These are phyloP conservation scores for Capsicum rhomboideum DNA, from an alignment of 257 asterid genomes.

Conservation along the genomic window DNA sequence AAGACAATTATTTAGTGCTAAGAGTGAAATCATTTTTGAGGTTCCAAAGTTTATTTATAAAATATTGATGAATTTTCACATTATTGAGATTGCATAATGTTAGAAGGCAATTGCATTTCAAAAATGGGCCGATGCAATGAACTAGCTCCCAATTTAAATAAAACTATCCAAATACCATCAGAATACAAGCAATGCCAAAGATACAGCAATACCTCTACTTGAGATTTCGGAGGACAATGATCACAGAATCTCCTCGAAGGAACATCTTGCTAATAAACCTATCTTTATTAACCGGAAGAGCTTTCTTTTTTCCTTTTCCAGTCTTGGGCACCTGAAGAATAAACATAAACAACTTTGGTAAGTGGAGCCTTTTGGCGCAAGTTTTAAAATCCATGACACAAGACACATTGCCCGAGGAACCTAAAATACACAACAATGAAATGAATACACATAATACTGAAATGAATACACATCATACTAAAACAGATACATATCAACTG, in stretches of 20 bases:
- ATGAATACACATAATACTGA: too few relatives aligned
- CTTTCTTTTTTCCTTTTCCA: conserved; percentile 91
- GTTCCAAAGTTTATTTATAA: neutral
- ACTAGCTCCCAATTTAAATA: neutral
- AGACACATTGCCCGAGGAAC: too few relatives aligned
- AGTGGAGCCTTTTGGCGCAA: neutral
- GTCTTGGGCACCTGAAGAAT: conserved; percentile 55
- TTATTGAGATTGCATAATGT: neutral
- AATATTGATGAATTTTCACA: neutral
- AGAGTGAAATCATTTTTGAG: neutral
- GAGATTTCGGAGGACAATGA: conserved; percentile 79
- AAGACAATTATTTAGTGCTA: neutral
- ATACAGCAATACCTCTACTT: conserved; percentile 41
- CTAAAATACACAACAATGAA: too few relatives aligned
- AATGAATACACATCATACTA: too few relatives aligned
- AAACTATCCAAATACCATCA: neutral
- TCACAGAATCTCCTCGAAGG: conserved; percentile 89
- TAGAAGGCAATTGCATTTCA: neutral
- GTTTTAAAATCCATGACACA: neutral
- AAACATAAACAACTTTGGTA: neutral
- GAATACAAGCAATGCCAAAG: neutral
- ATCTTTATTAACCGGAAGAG: conserved; percentile 83
- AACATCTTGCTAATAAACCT: conserved; percentile 86
- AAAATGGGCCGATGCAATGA: neutral
- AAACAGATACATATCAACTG: too few relatives aligned